Conservation (phyloP, 1,139 yeast genomes). For the Pichia sp. region DNA sequence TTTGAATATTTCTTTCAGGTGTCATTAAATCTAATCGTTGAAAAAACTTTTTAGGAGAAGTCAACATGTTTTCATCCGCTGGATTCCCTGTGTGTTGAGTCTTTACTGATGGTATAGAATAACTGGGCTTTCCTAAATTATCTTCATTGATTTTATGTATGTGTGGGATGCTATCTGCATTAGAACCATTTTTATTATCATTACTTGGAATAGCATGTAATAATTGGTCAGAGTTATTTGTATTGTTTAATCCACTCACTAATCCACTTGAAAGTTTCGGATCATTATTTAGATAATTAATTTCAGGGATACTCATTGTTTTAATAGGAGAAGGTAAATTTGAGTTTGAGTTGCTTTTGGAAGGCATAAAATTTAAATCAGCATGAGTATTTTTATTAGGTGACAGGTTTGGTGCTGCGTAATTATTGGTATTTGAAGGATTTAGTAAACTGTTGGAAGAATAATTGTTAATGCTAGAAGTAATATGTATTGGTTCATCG, state of each 20-base stretch:
- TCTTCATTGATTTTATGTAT: slow-evolving; percentile 1
- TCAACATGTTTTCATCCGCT: slow-evolving; percentile 1
- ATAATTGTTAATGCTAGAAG: too few relatives aligned
- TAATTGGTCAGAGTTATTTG: slow-evolving; percentile 11
- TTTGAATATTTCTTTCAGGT: slow-evolving; percentile 15
- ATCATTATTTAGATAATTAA: slow-evolving; percentile 11
- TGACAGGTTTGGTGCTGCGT: slow-evolving; percentile 6
- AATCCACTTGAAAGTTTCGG: slow-evolving; percentile 14
- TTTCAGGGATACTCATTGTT: slow-evolving; percentile 22
- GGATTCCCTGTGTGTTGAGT: too few relatives aligned
- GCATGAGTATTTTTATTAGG: slow-evolving; percentile 11
- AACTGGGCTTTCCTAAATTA: slow-evolving; percentile 3
- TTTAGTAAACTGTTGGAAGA: slow-evolving; percentile 1
- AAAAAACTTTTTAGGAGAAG: slow-evolving; percentile 14
- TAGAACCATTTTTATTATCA: background rate
- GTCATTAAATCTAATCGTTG: slow-evolving; percentile 12
- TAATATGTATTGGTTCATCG: too few relatives aligned
- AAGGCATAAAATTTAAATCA: slow-evolving; percentile 1
- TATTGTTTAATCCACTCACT: slow-evolving; percentile 10
- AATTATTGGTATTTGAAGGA: too few relatives aligned
- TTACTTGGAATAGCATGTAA: background rate
- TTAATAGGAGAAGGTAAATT: slow-evolving; percentile 30
- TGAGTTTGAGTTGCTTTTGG: slow-evolving; percentile 3
- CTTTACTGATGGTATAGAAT: slow-evolving; percentile 4
- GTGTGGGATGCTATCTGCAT: background rate